These are phyloP conservation scores for Stenocarpella maydis DNA, from an alignment of 2,329 filamentous ascomycete species.

Conservation along the genomic window DNA sequence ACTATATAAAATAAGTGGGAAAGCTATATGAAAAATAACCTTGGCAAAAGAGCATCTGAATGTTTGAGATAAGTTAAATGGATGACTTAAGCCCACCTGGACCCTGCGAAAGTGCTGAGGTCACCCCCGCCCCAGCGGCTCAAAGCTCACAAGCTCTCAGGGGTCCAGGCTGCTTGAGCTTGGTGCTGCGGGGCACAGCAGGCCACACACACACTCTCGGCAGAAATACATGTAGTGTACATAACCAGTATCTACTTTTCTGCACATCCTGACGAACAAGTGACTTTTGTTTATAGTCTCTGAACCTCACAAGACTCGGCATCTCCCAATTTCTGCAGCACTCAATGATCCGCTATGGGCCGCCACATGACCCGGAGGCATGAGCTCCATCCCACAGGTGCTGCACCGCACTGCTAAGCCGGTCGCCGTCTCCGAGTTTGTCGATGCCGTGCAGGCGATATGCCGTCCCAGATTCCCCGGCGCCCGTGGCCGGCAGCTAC, in stretches of 20 bases:
- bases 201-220: background rate
- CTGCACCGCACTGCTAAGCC: slow-evolving; percentile 51
- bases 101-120: background rate
- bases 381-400: slow-evolving; percentile 50
- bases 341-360: background rate
- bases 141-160: no score
- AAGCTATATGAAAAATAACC: no score
- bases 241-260: no score
- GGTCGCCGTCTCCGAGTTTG: slow-evolving; percentile 51
- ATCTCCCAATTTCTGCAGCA: background rate
- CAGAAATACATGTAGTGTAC: no score
- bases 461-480: slow-evolving; percentile 59
- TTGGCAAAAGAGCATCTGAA: no score
- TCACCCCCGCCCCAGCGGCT: slow-evolving; percentile 13
- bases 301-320: background rate
- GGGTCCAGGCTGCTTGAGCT: no score
- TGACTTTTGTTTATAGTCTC: background rate
- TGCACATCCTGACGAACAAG: background rate
- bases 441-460: slow-evolving; percentile 58
- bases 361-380: slow-evolving; percentile 46
- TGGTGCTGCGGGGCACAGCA: no score
- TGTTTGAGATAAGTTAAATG: no score
- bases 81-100: background rate
- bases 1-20: no score
- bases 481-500: slow-evolving; percentile 45